Base-by-base conservation (phyloP, 139 green algal genomes). In the Marvania coccoides region DNA sequence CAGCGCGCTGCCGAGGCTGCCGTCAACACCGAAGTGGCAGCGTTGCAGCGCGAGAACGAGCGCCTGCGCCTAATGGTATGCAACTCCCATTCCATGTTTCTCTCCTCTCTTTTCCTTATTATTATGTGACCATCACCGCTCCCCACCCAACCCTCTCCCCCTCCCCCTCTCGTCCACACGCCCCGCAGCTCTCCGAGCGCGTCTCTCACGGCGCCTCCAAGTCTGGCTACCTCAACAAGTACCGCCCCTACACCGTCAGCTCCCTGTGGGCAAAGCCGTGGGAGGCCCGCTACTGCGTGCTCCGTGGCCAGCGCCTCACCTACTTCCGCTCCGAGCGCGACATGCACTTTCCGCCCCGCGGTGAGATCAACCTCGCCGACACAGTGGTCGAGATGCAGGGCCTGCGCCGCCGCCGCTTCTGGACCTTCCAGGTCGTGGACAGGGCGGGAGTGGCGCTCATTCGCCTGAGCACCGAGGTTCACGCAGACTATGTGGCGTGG, bases 291-390 rank as follows among this genome's bases (percentile, higher is more conserved):
- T 88, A 75, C 54, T 76, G 85, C 33, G 60, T 79, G 4, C 69
- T 88, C 4, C 72, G 58, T 46, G 74, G 73, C 47, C 53, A 30
- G 2, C 38, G 40, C 3, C 71, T 88, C 4, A 61, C 67, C 10
- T 88, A 86, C 40, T 83, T 79, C 61, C 68, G 63, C 24, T 69
- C 6, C 7, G 80, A 88, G 59, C 46, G 71, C 14, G 80, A 85
- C 48, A 61, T 72, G 57, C 54, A 69, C 9, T 59, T 70, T 5
- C 61, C 70, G n/a, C 79, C 79, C 0, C 54, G 80, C 5, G 80
- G 82, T 1, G 45, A 74, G 2, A 61, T 87, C 6, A 61, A 84
- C 24, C 46, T 88, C 6, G 39, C 75, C 58, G 62, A 61, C 14
- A 74, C 48, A 24, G 38, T 65, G 5, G 24, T 86, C 12, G 72